Conservation (phyloP, 352 stramenopile species). For the Globisporangium nodosum region DNA sequence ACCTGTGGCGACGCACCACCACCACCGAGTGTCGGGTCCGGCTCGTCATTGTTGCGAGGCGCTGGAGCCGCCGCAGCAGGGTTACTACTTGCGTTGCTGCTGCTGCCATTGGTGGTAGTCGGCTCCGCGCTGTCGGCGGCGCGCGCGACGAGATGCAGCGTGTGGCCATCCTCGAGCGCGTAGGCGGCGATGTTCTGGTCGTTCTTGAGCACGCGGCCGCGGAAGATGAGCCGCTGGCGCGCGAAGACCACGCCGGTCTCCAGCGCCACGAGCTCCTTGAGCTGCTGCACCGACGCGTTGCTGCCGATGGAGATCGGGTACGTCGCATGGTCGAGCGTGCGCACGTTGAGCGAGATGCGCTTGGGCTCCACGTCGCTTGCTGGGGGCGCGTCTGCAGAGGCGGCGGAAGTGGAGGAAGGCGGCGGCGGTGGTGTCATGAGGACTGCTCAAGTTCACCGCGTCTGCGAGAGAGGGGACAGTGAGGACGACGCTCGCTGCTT, state of each 20-base stretch:
- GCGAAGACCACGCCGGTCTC: constrained; percentile 69
- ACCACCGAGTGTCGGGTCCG: constrained; percentile 40
- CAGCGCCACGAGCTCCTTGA: constrained; percentile 63
- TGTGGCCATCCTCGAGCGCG: constrained; percentile 75
- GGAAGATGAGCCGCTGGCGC: constrained; percentile 82
- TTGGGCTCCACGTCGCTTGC: constrained; percentile 3
- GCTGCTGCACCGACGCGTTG: constrained; percentile 62
- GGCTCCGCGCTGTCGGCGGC: constrained; percentile 18
- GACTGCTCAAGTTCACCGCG: too few relatives aligned
- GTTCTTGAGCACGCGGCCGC: constrained; percentile 85
- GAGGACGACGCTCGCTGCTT: too few relatives aligned
- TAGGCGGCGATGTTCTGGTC: constrained; percentile 71
- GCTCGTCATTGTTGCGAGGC: constrained; percentile 59
- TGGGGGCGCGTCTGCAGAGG: neutral
- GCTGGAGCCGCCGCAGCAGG: neutral
- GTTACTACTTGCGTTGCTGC: neutral
- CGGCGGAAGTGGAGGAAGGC: too few relatives aligned
- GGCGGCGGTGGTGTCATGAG: too few relatives aligned
- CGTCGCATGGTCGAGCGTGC: constrained; percentile 78
- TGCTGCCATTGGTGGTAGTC: neutral
- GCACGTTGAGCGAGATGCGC: constrained; percentile 69
- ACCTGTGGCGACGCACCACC: constrained; percentile 23
- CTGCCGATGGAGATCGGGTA: constrained; percentile 63
- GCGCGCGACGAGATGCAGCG: constrained; percentile 72
- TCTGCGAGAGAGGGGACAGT: too few relatives aligned